Evolutionary conservation across 305 asterid species (phyloP), one percentile per base, ranked within the genome.

Genomic region (Fraxinus nigra): DNA sequence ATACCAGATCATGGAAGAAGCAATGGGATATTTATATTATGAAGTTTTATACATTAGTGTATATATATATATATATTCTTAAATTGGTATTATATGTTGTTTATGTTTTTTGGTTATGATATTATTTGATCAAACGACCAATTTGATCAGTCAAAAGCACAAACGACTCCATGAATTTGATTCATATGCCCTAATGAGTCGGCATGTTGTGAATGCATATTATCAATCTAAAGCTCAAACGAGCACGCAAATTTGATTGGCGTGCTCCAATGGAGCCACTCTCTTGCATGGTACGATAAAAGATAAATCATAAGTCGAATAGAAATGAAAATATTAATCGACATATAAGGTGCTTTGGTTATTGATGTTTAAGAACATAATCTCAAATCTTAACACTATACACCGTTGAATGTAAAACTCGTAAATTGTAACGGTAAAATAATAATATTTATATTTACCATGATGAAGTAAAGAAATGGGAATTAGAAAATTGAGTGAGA

Each of bases 1-100:
- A 46, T 61, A 85, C 74, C 34, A 38, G 37, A 30, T 24, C 81
- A 76, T 69, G 78, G 81, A 76, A 65, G 34, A 46, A 63, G 35
- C 81, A 33, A 46, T 33, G 54, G 54, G 75, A 16, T 79, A 26
- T 26, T 67, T 67, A 67, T 33, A 33, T 16, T 72, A 8, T 33
- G 24, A 33, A 72, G 11, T 16, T 72, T 14, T 32, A 18, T 56
- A 5, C 7, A n/a, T 54, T 54, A n/a, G 24, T 46, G 10, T 40
- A 13, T 40, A 5, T 48, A 48, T 46, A 40, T 13, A 37, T 37
- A 7, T 13, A 11, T 67, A 8, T 65, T 65, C 28, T 63, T 63
- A 24, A 26, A 24, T 63, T 28, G 72, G 30, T 63, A 8, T 63
- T 9, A 63, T 63, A 22, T 7, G 33, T 56, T 46, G 30, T 56